Evolutionary conservation across 768 basidiomycete species (phyloP).

Genomic region (Boletus vinaceobasis): DNA sequence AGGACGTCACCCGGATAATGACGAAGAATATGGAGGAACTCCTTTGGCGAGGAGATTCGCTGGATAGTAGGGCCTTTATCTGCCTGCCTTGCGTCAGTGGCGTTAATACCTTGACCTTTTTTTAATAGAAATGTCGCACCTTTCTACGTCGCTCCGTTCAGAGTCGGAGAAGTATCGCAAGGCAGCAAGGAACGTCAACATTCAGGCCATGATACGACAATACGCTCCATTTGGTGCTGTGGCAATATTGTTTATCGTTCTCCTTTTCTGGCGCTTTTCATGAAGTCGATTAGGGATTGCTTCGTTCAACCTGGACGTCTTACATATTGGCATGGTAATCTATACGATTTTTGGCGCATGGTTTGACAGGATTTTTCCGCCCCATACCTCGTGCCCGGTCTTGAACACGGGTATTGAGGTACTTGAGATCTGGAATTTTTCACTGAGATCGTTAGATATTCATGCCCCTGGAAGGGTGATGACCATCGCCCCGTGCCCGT

Average conservation of each 20-base stretch:
- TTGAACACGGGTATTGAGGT: neutral
- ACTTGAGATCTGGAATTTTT: neutral
- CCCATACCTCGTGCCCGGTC: neutral
- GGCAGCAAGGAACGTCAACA: slow-evolving; percentile 90
- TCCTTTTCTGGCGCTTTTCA: slow-evolving; percentile 78
- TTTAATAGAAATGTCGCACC: slow-evolving; percentile 90
- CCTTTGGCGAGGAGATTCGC: slow-evolving; percentile 94
- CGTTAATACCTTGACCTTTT: slow-evolving; percentile 1
- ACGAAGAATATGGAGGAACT: slow-evolving; percentile 99
- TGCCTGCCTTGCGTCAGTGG: neutral
- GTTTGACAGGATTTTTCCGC: neutral
- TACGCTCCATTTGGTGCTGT: slow-evolving; percentile 92
- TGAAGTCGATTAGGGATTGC: slow-evolving; percentile 27
- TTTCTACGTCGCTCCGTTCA: slow-evolving; percentile 89
- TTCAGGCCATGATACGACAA: slow-evolving; percentile 90
- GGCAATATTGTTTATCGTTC: slow-evolving; percentile 69
- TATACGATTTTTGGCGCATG: slow-evolving; percentile 15
- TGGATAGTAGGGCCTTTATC: slow-evolving; percentile 70
- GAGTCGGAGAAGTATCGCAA: slow-evolving; percentile 98
- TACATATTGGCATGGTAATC: slow-evolving; percentile 29
- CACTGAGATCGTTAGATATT: neutral
- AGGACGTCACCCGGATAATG: slow-evolving; percentile 99
- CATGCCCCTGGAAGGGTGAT: neutral
- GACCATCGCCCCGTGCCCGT: neutral
- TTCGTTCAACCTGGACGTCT: slow-evolving; percentile 17